Conservation (phyloP, 257 asterid genomes). For the Capsicum pubescens region DNA sequence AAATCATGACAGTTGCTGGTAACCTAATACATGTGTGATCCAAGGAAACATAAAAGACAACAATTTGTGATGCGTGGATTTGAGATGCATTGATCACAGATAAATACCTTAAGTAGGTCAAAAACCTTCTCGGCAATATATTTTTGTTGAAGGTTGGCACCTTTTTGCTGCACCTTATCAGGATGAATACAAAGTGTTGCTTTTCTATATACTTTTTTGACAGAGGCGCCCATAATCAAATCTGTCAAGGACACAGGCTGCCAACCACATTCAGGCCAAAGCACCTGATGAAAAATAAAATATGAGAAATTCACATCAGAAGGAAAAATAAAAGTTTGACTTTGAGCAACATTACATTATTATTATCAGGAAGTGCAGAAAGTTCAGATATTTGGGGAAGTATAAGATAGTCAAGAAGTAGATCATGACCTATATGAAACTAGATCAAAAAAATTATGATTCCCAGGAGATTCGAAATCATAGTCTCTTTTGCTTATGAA, state of each 20-base stretch:
- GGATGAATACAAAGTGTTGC: conserved; percentile 94
- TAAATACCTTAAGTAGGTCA: conserved; percentile 90
- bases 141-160: conserved; percentile 96
- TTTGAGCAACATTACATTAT: conserved; percentile 18
- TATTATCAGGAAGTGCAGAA: conserved; percentile 8
- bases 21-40: background rate
- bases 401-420: background rate
- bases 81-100: conserved; percentile 42
- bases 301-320: conserved; percentile 34
- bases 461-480: background rate
- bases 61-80: conserved; percentile 35
- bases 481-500: background rate
- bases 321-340: conserved; percentile 27
- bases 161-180: conserved; percentile 99
- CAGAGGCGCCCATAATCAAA: conserved; percentile 71
- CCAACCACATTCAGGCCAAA: conserved; percentile 93
- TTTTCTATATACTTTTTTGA: conserved; percentile 73
- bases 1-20: background rate
- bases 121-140: conserved; percentile 98
- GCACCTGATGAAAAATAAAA: conserved; percentile 60
- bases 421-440: background rate
- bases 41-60: background rate
- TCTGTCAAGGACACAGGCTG: conserved; percentile 85
- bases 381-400: conserved; percentile 18
- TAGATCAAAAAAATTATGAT: background rate